Evolutionary conservation across 768 basidiomycete genomes (phyloP).

Genomic region (Nidularia pulvinata): DNA sequence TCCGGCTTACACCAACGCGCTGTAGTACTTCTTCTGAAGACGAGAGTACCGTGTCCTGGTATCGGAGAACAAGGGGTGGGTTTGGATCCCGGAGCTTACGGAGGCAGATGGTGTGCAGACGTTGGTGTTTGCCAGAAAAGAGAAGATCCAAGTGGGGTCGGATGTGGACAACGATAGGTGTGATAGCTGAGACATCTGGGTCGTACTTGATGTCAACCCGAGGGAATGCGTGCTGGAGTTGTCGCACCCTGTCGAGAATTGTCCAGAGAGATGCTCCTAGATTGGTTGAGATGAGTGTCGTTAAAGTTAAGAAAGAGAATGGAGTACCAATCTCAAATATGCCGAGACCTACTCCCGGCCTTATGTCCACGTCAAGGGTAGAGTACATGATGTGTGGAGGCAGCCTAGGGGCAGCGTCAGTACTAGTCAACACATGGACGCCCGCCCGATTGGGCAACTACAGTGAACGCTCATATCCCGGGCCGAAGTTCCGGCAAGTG

Average conservation of each 20-base stretch:
- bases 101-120: constrained; percentile 77
- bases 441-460: too few species aligned
- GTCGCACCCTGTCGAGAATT: constrained; percentile 65
- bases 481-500: neutral
- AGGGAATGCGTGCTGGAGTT: constrained; percentile 69
- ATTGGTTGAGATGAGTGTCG: neutral
- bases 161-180: constrained; percentile 76
- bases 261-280: constrained; percentile 81
- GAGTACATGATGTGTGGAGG: constrained; percentile 48
- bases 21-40: constrained; percentile 60
- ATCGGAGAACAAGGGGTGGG: constrained; percentile 68
- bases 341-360: constrained; percentile 76
- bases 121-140: constrained; percentile 78
- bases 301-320: constrained; percentile 2
- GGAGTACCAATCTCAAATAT: constrained; percentile 71
- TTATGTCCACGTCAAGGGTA: constrained; percentile 71
- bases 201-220: constrained; percentile 87
- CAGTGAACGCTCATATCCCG: neutral
- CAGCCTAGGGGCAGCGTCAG: too few species aligned
- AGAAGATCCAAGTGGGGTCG: constrained; percentile 85
- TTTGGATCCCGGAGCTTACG: constrained; percentile 65
- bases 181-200: constrained; percentile 63
- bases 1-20: constrained; percentile 64
- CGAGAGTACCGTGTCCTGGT: constrained; percentile 64
- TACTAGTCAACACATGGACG: too few species aligned